Base-by-base conservation (phyloP, 352 stramenopile species). In the Phytopythium litorale region DNA sequence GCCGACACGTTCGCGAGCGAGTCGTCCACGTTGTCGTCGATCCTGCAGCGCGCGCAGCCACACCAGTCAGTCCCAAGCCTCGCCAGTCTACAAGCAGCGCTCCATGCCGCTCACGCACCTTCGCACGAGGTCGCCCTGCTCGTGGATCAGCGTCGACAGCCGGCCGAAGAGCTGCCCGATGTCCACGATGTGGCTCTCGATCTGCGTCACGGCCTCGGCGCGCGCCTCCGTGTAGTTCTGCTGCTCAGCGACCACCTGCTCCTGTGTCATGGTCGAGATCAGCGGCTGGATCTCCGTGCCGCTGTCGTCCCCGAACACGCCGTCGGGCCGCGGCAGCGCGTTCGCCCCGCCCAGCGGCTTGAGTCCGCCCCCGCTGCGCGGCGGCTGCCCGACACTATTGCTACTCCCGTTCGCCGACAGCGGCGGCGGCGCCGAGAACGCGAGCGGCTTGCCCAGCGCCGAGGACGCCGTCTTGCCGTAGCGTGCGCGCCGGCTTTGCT, bases 131-230 rank as follows among this genome's bases (percentile, higher is more conserved):
- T 94, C 84, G 55, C 85, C 86, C 43, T 94, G 86, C 46, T 92
- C 86, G 51, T 91, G 79, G 55, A 93, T 91, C 58, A 94, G 70
- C 32, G 81, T 88, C 33, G 86, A 87, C 62, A 94, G 76, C 19
- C 82, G 78, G 16, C 84, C 81, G 59, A 93, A 94, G 63, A 92
- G 76, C 64, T 94, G 83, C 1, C 84, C 84, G 37, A 94, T 90
- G 64, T 94, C 86, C 33, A 94, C 86, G 53, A 93, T 91, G 56
- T 94, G 86, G 66, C 81, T 92, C 66, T 94, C 81, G 60, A 94
- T 94, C 60, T 91, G 79, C n/a, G 79, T 79, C 43, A 94, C 85
- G 1, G 86, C 86, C 56, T 92, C 84, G 0, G 84, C 81, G 33
- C 86, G 78, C 8, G 80, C 79, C 42, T 87, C 80, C 21, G 79